Conservation (phyloP, 108 stramenopile species). For the Cyclotella baltica region DNA sequence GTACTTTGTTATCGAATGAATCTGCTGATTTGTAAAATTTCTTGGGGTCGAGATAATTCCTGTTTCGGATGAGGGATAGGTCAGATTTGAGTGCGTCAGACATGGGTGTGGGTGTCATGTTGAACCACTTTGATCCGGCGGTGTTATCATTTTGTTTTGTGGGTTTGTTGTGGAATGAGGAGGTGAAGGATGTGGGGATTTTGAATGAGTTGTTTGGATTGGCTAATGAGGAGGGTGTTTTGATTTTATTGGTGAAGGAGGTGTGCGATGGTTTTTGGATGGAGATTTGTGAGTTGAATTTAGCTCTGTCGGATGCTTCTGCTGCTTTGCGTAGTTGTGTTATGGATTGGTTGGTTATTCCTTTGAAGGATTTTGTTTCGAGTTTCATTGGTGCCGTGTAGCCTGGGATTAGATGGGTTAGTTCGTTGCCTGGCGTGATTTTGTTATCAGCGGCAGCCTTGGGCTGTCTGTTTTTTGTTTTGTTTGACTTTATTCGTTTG, state of each 20-base stretch:
- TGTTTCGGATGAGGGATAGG: constrained; percentile 80
- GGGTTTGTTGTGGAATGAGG: constrained; percentile 61
- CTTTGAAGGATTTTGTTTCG: constrained; percentile 47
- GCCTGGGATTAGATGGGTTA: constrained; percentile 81
- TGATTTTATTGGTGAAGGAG: constrained; percentile 24
- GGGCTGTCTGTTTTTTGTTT: not conserved
- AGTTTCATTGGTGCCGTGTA: constrained; percentile 81
- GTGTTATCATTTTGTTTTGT: constrained; percentile 52
- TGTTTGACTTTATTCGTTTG: too few species aligned
- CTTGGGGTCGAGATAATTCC: constrained; percentile 95
- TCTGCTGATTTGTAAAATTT: constrained; percentile 95
- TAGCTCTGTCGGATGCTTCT: constrained; percentile 49
- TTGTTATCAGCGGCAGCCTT: too few species aligned
- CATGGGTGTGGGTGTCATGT: constrained; percentile 69
- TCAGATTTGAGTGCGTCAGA: constrained; percentile 72
- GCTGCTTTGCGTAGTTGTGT: constrained; percentile 56
- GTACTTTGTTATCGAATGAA: constrained; percentile 50
- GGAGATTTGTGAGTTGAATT: constrained; percentile 33
- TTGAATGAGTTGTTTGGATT: constrained; percentile 24
- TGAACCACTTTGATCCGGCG: constrained; percentile 83
- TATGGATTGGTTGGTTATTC: constrained; percentile 39
- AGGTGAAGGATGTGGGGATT: constrained; percentile 37
- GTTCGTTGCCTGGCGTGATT: constrained; percentile 71
- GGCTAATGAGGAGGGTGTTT: constrained; percentile 37
- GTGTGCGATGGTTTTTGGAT: constrained; percentile 16